Evolutionary conservation across 1,284 basidiomycete genomes (phyloP).

Genomic region (Trichosporon inkin): DNA sequence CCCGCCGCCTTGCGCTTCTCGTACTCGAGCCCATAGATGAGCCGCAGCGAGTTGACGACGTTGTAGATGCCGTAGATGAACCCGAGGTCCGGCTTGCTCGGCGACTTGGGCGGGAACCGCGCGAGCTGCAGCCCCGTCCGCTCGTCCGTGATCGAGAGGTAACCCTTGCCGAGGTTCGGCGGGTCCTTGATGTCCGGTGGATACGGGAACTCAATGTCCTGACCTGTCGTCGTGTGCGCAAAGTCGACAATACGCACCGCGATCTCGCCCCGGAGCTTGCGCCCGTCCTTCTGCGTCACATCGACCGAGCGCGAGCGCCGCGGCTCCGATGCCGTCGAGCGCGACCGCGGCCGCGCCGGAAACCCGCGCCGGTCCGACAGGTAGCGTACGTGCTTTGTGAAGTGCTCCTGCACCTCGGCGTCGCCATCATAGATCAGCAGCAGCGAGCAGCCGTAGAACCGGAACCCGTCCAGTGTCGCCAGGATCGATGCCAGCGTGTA

Average conservation of each 20-base stretch:
- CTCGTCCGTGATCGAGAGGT: slow-evolving; percentile 71
- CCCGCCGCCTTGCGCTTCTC: slow-evolving; percentile 23
- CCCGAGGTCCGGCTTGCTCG: slow-evolving; percentile 83
- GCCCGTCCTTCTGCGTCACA: slow-evolving; percentile 7
- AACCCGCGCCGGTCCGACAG: background rate
- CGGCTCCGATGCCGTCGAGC: slow-evolving; percentile 8
- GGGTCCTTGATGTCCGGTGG: slow-evolving; percentile 36
- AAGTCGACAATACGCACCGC: slow-evolving; percentile 97
- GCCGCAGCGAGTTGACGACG: slow-evolving; percentile 66
- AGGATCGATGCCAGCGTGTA: slow-evolving; percentile 91
- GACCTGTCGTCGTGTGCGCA: slow-evolving; percentile 94
- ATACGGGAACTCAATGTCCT: slow-evolving; percentile 69
- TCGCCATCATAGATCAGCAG: slow-evolving; percentile 98
- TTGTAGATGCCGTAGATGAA: slow-evolving; percentile 89
- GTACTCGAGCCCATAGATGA: slow-evolving; percentile 75
- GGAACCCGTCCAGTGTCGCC: slow-evolving; percentile 79
- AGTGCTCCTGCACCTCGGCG: slow-evolving; percentile 67
- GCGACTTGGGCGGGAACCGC: slow-evolving; percentile 86
- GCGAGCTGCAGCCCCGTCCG: slow-evolving; percentile 74
- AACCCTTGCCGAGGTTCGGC: slow-evolving; percentile 62
- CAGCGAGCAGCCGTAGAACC: slow-evolving; percentile 96
- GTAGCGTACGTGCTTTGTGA: slow-evolving; percentile 25
- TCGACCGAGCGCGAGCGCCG: slow-evolving; percentile 21
- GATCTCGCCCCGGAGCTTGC: slow-evolving; percentile 73
- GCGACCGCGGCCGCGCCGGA: background rate